Evolutionary conservation across 2,329 filamentous ascomycete genomes (phyloP).

Genomic region (Penicillium thymicola): DNA sequence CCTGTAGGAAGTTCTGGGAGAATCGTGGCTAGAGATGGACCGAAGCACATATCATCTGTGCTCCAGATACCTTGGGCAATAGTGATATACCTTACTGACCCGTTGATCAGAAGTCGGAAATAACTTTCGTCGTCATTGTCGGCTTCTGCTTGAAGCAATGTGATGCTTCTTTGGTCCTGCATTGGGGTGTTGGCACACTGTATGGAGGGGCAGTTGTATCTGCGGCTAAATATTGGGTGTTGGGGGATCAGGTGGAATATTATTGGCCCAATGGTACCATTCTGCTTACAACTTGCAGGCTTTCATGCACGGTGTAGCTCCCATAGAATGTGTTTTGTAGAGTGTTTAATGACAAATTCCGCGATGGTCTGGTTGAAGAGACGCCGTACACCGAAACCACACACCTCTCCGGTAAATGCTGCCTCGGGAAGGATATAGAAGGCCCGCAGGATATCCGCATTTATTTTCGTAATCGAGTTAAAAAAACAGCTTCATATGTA

Average conservation of each 20-base stretch:
- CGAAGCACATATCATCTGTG: slow-evolving; percentile 31
- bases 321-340: background rate
- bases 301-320: background rate
- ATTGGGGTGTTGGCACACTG: background rate
- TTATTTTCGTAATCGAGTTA: background rate
- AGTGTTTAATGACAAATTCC: background rate
- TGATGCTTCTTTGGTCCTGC: background rate
- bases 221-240: background rate
- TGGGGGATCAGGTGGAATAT: background rate
- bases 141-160: background rate
- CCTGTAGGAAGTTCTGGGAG: slow-evolving; percentile 24
- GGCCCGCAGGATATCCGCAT: background rate
- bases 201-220: background rate
- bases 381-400: background rate
- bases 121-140: background rate
- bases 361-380: background rate
- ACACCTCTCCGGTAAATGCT: background rate
- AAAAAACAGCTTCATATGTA: background rate
- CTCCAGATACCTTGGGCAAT: slow-evolving; percentile 25
- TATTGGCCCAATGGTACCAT: background rate
- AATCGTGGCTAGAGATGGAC: slow-evolving; percentile 22
- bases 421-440: background rate
- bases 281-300: background rate
- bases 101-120: background rate
- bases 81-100: slow-evolving; percentile 30